Percentiles rank a stretch among this genome's conserved stretches.
Conservation (phyloP, 1,284 basidiomycete genomes). For the Leccinum subspadiceum region DNA sequence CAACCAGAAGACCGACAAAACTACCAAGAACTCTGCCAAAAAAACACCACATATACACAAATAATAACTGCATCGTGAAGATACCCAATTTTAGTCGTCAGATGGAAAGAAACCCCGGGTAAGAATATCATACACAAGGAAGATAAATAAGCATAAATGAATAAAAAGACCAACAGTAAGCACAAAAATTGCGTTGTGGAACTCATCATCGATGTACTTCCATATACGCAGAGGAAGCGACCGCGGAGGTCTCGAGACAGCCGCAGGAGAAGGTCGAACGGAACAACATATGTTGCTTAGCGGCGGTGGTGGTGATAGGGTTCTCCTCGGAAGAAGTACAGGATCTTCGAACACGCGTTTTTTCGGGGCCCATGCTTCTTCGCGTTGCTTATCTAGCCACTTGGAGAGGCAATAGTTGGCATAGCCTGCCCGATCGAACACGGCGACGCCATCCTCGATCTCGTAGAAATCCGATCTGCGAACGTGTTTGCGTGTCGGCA, state of each 20-base stretch:
- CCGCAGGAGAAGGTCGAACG: not conserved
- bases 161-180: constrained; percentile 27
- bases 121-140: constrained; percentile 33
- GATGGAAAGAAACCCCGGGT: constrained; percentile 26
- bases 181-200: constrained; percentile 29
- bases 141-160: constrained; percentile 30
- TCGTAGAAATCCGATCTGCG: constrained; percentile 30
- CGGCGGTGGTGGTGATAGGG: constrained; percentile 13
- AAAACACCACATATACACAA: constrained; percentile 16
- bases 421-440: constrained; percentile 30
- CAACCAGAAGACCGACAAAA: not conserved
- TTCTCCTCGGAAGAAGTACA: constrained; percentile 13
- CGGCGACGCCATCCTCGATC: constrained; percentile 29
- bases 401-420: constrained; percentile 26
- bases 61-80: not conserved
- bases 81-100: constrained; percentile 18
- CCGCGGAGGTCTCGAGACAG: constrained; percentile 2
- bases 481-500: constrained; percentile 10
- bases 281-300: not conserved
- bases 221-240: constrained; percentile 17
- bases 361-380: constrained; percentile 13
- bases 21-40: constrained; percentile 2
- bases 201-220: constrained; percentile 26
- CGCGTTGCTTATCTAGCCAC: constrained; percentile 31
- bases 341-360: constrained; percentile 27